Evolutionary conservation across 306 rosid species (phyloP), one percentile per base, ranked within the genome.

Genomic region (Hippophae rhamnoides): DNA sequence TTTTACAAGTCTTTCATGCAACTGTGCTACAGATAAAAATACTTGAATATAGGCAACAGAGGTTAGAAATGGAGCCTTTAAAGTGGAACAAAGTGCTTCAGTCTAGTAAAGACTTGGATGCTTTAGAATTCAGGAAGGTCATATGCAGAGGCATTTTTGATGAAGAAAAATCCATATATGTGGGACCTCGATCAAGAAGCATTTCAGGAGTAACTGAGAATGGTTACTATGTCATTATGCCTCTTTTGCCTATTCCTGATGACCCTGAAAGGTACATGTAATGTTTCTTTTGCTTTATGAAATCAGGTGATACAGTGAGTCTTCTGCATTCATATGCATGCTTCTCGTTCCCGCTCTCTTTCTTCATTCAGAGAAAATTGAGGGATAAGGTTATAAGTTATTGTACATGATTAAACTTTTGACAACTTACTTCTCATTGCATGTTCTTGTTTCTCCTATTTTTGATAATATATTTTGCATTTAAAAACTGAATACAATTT

Each of bases 141-240:
- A 43, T 57, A 10, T 82, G 86, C 69, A 77, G 72, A 63, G 96
- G 99, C 50, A 71, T 73, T 71, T 85, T 83, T 68, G 85, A 92
- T 77, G 96, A 88, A 69, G 71, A 75, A 67, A 86, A 67, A 38
- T 88, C 96, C 49, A 79, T 88, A 70, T 88, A 55, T n/a, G 78
- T 92, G 47, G 99, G 95, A 44, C 96, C 99, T 57, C 96, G 99
- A 56, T 88, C 96, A 61, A 80, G 99, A 82, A 92, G 96, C 78
- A 88, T 92, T 78, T 92, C 97, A 10, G 96, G 99, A 69, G 79
- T 92, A 62, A 85, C 96, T 18, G 95, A 88, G 76, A 92, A 92
- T 60, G 99, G 99, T 67, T 81, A 92, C 83, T 88, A 63, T 74
- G 74, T 92, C 63, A 80, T 88, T 61, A 88, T 96, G 50, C 96